Conservation (phyloP, 352 stramenopile species). For the Phytophthora cryptogea region DNA sequence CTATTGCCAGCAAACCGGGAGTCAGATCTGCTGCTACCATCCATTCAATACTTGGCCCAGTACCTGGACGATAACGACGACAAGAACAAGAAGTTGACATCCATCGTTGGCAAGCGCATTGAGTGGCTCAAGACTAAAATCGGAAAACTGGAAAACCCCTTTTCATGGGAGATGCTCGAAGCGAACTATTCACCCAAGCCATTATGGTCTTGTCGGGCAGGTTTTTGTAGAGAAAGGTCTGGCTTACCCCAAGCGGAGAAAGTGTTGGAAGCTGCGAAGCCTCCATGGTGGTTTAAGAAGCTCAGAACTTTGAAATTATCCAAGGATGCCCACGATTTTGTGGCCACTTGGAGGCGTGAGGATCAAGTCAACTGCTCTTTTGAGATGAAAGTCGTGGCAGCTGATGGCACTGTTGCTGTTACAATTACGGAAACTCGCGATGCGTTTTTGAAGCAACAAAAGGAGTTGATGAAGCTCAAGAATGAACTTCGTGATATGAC, state of each 20-base stretch:
- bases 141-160: neutral
- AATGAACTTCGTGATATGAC: neutral
- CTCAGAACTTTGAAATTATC: neutral
- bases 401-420: neutral
- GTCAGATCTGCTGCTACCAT: neutral
- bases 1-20: conserved; percentile 6
- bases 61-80: neutral
- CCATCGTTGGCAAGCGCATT: neutral
- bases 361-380: conserved; percentile 2
- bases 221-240: too few relatives aligned
- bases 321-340: conserved; percentile 2
- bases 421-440: conserved; percentile 11
- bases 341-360: conserved; percentile 9
- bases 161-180: conserved; percentile 8
- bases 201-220: too few relatives aligned
- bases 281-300: neutral
- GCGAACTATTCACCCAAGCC: too few relatives aligned
- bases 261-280: neutral
- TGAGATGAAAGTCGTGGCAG: neutral
- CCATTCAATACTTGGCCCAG: conserved; percentile 1
- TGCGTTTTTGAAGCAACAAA: conserved; percentile 7
- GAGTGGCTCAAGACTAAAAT: conserved; percentile 7
- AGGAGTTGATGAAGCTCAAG: neutral
- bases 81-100: neutral
- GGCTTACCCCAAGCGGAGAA: neutral